Evolutionary conservation across 139 green algal species (phyloP).

Genomic region (Micractinium conductrix): DNA sequence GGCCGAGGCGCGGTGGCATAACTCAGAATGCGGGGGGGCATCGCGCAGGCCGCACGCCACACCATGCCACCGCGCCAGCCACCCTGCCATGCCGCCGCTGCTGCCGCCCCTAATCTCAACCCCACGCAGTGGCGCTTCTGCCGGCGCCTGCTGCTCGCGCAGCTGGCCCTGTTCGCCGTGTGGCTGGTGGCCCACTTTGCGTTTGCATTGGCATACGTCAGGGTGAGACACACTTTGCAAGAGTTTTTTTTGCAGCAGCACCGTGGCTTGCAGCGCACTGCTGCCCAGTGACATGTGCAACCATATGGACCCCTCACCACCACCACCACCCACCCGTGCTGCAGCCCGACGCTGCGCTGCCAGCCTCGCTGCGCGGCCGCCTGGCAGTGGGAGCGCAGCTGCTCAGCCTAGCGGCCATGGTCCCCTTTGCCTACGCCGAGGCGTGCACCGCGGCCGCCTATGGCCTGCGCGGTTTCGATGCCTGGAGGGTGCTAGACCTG

Average conservation of each 20-base stretch:
- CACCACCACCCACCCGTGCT: background rate
- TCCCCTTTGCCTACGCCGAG: slow-evolving; percentile 60
- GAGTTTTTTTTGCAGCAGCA: background rate
- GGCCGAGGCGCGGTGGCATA: background rate
- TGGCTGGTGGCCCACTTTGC: slow-evolving; percentile 58
- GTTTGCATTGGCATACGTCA: slow-evolving; percentile 41
- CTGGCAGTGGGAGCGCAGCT: background rate
- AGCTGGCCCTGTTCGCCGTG: slow-evolving; percentile 52
- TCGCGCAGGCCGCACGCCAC: too few relatives aligned
- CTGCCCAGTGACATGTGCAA: too few relatives aligned
- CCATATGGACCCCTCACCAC: background rate
- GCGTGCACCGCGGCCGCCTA: slow-evolving; percentile 46
- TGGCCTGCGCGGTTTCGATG: slow-evolving; percentile 35
- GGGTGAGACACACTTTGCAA: too few relatives aligned
- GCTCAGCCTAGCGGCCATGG: slow-evolving; percentile 41
- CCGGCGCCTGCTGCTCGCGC: slow-evolving; percentile 31
- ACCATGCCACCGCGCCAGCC: too few relatives aligned
- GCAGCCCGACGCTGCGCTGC: background rate
- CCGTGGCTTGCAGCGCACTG: too few relatives aligned
- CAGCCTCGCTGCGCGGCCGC: background rate
- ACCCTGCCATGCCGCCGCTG: too few relatives aligned
- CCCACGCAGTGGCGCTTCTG: slow-evolving; percentile 6
- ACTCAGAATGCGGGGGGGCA: too few relatives aligned
- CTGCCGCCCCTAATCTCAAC: too few relatives aligned
- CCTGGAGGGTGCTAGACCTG: slow-evolving; percentile 61